Base-by-base conservation (phyloP, 208 protist species). In the Tritrichomonas musculus region DNA sequence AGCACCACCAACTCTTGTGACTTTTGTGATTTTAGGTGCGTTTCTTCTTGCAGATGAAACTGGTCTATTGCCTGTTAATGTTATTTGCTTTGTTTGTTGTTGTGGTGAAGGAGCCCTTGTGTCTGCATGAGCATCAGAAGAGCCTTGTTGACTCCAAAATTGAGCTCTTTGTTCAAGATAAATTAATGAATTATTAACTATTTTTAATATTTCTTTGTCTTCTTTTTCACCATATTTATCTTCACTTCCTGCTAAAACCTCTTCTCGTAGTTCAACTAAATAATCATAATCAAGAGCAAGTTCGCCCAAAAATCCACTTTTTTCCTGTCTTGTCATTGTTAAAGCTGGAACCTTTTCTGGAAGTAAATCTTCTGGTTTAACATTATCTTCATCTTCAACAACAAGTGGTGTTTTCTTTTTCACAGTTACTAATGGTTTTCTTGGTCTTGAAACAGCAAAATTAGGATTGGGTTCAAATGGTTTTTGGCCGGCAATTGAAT, bases 391-490 rank as follows among this genome's bases (percentile, higher is more conserved):
- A 27, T 88, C 41, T 47, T 53, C 41, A 39, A 17, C 41, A 20
- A 17, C 36, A 41, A 44, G 25, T 44, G 33, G 33, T 49, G 25
- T 53, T 27, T 88, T 88, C 20, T 60, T 47, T 5, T 53, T 88
- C 27, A 11, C 14, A 44, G 22, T 53, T 11, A 20, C 57, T 47
- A 4, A 47, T 17, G 2, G 8, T 0, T 36, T 88, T 57, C 47
- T 88, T 60, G 77, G 4, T 57, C 47, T 4, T 36, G 77, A 88
- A 44, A 36, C 30, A 11, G 77, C 41, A 57, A 53, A 88, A 39
- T 88, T 88, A 39, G 77, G 77, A 88, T 88, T 88, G n/a, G 77
- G 77, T 30, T 88, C n/a, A 49, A 57, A 88, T 53, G 47, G 33
- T 27, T 88, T 88, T 88, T 88, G 47, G 57, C 77, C 77, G 2